Percentiles rank a stretch among this genome's conserved stretches.
phyloP scores from a whole-genome alignment of 2,329 filamentous ascomycete genomes.

The Colletotrichum theobromicola region DNA sequence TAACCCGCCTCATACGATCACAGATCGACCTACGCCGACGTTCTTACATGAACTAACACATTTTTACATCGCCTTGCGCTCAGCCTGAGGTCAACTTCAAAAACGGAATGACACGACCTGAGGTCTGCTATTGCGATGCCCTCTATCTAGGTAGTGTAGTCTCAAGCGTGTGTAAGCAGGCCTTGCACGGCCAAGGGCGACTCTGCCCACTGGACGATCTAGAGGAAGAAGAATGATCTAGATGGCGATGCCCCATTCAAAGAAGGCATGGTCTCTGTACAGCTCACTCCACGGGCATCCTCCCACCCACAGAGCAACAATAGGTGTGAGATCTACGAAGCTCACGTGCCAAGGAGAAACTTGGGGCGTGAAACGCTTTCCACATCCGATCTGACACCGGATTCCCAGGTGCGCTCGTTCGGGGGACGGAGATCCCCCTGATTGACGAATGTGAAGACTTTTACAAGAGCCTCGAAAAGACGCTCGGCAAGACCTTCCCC shows the following conservation, averaged over 20 bases:
- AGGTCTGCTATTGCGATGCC: not conserved
- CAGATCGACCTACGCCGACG: not conserved
- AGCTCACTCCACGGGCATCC: not conserved
- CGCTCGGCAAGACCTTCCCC: not conserved
- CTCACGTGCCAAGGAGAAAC: not conserved
- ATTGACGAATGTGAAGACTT: not conserved
- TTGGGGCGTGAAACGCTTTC: conserved; percentile 12
- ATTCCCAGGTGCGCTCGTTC: not conserved
- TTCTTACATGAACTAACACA: not conserved
- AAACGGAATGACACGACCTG: not conserved
- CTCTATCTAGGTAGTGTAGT: not conserved
- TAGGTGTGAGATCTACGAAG: not conserved
- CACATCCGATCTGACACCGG: conserved; percentile 12
- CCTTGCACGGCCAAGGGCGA: not conserved
- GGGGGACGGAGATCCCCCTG: not conserved
- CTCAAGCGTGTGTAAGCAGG: not conserved
- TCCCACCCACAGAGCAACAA: not conserved
- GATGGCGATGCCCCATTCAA: not conserved
- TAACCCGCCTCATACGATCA: not conserved
- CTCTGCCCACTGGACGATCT: not conserved
- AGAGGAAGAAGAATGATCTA: not conserved
- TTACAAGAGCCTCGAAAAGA: not conserved
- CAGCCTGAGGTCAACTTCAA: not conserved
- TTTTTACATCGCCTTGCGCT: not conserved
- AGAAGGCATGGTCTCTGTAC: not conserved